Base-by-base conservation (phyloP, 306 rosid genomes). In the Prunus dulcis region DNA sequence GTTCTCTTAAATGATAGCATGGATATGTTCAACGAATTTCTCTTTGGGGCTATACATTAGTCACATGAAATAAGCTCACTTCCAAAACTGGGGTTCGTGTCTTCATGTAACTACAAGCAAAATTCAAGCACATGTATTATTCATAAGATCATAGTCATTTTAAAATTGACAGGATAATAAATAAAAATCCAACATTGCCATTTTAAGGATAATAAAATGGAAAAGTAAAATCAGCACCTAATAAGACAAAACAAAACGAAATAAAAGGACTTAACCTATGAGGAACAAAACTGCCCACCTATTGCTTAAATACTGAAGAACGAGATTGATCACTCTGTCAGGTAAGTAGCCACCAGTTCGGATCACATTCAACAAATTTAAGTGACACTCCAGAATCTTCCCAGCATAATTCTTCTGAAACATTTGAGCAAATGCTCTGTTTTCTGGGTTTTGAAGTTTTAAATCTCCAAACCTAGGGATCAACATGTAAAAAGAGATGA, bases 381-480 rank as follows among this genome's bases (percentile, higher is more conserved):
- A 78, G 87, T 95, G 96, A 74, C 97, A 90, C 79, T 92, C 99
- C 82, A 95, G 81, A 78, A 95, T 91, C 84, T 89, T 91, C 80
- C 97, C 97, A 0, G 99, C 99, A 32, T 87, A 95, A 79, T 68
- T 87, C 88, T 91, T 95, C 88, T 92, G 97, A 89, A 95, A 95
- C 86, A 93, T 89, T 81, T 88, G 99, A 22, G 97, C 97, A 74
- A 95, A 95, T 58, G 91, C 89, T 87, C 83, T 95, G 82, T 90
- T 95, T 75, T 92, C 97, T 6, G 97, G 99, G 60, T 91, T 89
- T 84, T 92, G 97, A 62, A 91, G 84, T 88, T 95, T 95, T 91
- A 95, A 75, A 85, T 95, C 98, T 75, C 98, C 98, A 84, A 95
- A 92, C 81, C 98, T 95, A 77, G 11, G 66, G 9, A 78, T 22